These are phyloP conservation scores for Xylaria venustula DNA, from an alignment of 495 filamentous ascomycete species.

Conservation along the genomic window DNA sequence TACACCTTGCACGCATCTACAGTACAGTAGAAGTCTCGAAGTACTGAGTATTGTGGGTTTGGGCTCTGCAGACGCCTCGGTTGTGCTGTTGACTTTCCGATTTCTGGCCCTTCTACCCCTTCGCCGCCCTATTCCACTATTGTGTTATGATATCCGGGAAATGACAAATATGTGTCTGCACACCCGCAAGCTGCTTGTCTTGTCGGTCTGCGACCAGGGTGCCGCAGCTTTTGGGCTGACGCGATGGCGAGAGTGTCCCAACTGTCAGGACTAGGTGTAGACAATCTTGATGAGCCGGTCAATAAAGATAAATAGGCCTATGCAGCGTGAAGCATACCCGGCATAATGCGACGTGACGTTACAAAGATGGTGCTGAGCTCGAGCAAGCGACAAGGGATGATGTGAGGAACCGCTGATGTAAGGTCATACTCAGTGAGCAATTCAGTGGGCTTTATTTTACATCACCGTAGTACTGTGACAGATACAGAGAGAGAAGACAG, in stretches of 20 bases:
- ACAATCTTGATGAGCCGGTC: constrained; percentile 10
- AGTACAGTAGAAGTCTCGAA: too few species aligned
- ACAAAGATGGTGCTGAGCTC: constrained; percentile 7
- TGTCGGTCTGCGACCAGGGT: constrained; percentile 8
- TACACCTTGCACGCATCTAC: background rate
- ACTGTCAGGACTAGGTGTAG: background rate
- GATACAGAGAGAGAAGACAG: background rate
- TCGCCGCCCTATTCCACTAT: constrained; percentile 3
- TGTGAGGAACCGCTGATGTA: background rate
- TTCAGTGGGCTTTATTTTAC: too few species aligned
- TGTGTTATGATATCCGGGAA: constrained; percentile 16
- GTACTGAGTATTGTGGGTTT: background rate
- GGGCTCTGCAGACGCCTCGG: constrained; percentile 7
- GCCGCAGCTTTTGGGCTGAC: constrained; percentile 7
- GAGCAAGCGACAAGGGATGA: background rate
- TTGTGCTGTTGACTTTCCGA: constrained; percentile 10
- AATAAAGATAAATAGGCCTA: constrained; percentile 8
- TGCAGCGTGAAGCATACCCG: constrained; percentile 12
- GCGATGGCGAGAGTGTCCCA: constrained; percentile 14
- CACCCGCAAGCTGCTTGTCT: constrained; percentile 5
- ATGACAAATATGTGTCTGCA: constrained; percentile 19
- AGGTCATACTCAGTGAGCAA: too few species aligned
- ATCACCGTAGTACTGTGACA: too few species aligned
- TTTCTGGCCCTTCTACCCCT: background rate
- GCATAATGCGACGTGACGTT: constrained; percentile 17